Base-by-base conservation (phyloP, 2,329 filamentous ascomycete genomes). In the Colletotrichum spaethianum region DNA sequence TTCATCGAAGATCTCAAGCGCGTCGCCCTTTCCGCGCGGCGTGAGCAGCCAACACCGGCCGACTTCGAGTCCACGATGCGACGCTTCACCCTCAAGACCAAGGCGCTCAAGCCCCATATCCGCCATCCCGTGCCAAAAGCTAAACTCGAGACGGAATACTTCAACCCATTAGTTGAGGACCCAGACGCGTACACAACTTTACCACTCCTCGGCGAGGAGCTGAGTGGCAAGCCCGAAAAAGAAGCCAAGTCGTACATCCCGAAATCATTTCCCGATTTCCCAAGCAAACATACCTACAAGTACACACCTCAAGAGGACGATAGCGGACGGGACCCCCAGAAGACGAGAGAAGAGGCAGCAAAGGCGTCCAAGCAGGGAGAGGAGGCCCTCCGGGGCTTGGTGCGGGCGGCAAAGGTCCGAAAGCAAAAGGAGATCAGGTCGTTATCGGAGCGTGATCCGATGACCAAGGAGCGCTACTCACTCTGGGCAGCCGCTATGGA, bases 391-490 rank as follows among this genome's bases (percentile, higher is more conserved):
- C 82, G 90, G 36, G 83, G 87, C 9, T 82, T 92, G 23, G 87
- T 91, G 36, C 86, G 89, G 28, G 89, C 90, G 23, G 89, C 88
- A 67, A 92, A 92, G 79, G 87, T 90, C 75, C 88, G 90, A 61
- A 90, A 89, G 75, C 89, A 92, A 75, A 92, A 92, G 78, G 90
- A 91, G 76, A 86, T 91, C 53, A 90, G 88, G 75, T 84, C 86
- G 2, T 80, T 87, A 2, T 89, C 90, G 2, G 84, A 88, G 74
- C 84, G 85, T 65, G 86, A 90, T 75, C 78, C 81, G 2, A 81
- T 86, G 26, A 88, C 86, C 55, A 88, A 87, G 75, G 83, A 88
- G 73, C 84, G 90, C 20, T 89, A 91, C 75, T 82, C 87, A 8
- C 80, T 90, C 5, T 92, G 90, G 90, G 90, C 92, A 79, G 79